Conservation (phyloP, 345 rosid genomes). For the Lepidium didymum region DNA sequence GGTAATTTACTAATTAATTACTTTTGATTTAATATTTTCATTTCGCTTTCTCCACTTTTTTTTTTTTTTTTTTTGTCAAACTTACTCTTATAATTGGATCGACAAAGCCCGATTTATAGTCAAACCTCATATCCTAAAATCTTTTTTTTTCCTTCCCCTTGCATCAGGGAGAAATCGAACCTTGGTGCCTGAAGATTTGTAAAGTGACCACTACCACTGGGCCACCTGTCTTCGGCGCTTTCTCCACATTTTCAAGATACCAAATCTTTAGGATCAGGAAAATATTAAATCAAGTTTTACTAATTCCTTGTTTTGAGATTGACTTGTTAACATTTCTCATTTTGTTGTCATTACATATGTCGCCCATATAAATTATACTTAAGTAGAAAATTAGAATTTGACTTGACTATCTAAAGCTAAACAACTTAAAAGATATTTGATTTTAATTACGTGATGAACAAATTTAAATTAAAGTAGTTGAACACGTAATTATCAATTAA, state of each 20-base stretch:
- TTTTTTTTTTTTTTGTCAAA: too few species aligned
- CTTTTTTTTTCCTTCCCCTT: too few species aligned
- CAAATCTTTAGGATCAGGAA: slow-evolving; percentile 1
- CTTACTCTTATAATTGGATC: too few species aligned
- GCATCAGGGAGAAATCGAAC: too few species aligned
- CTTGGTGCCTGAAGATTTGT: too few species aligned
- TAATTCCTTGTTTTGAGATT: neutral
- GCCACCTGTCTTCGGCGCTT: too few species aligned
- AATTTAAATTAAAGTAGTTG: neutral
- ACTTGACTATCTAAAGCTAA: neutral
- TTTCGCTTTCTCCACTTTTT: neutral
- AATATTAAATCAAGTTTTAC: neutral
- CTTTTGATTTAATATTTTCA: neutral
- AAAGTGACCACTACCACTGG: too few species aligned
- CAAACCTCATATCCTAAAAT: too few species aligned
- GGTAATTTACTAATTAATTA: neutral
- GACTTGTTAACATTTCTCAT: neutral
- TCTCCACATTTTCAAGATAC: neutral
- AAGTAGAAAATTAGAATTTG: neutral
- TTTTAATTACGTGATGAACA: too few species aligned
- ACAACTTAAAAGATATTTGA: neutral
- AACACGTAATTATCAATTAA: neutral
- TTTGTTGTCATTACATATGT: neutral
- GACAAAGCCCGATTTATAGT: too few species aligned
- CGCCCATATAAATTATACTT: neutral